A percentile compares a stretch with the other conserved stretches of the same genome.
phyloP scores from a whole-genome alignment of 2,329 filamentous ascomycete species.

The Teratosphaeria epicoccoides region DNA sequence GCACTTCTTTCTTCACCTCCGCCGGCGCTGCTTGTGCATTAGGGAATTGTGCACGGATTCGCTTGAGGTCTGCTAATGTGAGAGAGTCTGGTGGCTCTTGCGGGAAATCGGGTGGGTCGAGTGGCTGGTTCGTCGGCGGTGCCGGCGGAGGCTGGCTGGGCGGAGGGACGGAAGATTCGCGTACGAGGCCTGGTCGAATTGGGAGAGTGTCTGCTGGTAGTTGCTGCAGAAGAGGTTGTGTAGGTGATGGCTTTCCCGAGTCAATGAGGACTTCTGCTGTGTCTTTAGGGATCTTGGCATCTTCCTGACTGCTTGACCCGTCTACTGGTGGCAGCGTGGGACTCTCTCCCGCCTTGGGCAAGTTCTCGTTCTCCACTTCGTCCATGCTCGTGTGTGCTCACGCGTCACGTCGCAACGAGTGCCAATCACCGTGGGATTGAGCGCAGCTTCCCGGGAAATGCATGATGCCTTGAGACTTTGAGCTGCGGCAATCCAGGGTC shows the following conservation, averaged over 20 bases:
- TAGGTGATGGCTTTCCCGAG: conserved; percentile 7
- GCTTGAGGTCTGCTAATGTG: conserved; percentile 38
- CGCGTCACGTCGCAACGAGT: background rate
- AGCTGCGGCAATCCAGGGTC: background rate
- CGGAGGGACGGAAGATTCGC: conserved; percentile 31
- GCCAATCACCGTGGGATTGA: background rate
- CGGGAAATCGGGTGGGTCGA: conserved; percentile 16
- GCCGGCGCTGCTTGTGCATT: conserved; percentile 25
- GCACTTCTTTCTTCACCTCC: conserved; percentile 16
- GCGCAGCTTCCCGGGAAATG: too few species aligned
- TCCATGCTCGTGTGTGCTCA: conserved; percentile 19
- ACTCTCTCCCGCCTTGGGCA: conserved; percentile 26
- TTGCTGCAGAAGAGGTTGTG: conserved; percentile 7
- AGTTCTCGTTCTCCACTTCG: conserved; percentile 28
- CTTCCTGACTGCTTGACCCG: conserved; percentile 7
- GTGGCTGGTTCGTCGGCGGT: conserved; percentile 27
- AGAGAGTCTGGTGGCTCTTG: conserved; percentile 33
- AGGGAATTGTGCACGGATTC: conserved; percentile 35
- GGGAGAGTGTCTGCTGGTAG: conserved; percentile 4
- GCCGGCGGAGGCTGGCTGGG: conserved; percentile 35
- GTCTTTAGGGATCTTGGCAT: conserved; percentile 6
- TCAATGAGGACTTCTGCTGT: conserved; percentile 10
- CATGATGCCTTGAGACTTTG: background rate
- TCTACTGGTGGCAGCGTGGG: conserved; percentile 20
- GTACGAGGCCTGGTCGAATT: conserved; percentile 29